Conservation (phyloP, 1,139 yeast species). For the Geotrichum candidum region DNA sequence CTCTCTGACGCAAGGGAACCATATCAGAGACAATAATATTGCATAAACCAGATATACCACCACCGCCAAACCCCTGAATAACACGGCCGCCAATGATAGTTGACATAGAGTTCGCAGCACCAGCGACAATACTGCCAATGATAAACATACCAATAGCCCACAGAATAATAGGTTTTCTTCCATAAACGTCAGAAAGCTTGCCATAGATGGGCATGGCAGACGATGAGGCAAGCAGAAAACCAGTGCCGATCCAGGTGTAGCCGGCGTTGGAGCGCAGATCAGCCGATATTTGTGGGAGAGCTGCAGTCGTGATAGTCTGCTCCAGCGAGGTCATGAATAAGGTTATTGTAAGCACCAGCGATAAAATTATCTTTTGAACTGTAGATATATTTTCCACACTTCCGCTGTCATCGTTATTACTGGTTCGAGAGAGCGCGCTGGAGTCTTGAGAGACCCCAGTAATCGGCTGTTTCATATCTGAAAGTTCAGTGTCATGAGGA, state of each 20-base stretch:
- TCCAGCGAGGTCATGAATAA: constrained; percentile 27
- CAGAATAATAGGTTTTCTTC: constrained; percentile 49
- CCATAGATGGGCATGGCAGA: constrained; percentile 57
- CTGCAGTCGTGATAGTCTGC: constrained; percentile 27
- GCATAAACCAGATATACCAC: constrained; percentile 53
- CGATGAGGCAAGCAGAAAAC: constrained; percentile 45
- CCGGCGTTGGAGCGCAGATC: constrained; percentile 25
- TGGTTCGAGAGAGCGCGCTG: background rate
- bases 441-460: background rate
- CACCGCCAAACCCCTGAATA: constrained; percentile 59
- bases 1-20: constrained; percentile 51
- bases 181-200: constrained; percentile 55
- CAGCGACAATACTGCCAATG: constrained; percentile 55
- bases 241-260: constrained; percentile 29
- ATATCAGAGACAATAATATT: constrained; percentile 53
- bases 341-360: constrained; percentile 19
- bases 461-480: background rate
- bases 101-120: constrained; percentile 47
- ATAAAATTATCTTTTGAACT: constrained; percentile 16
- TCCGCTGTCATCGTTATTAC: background rate
- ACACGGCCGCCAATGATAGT: constrained; percentile 62
- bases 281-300: constrained; percentile 28
- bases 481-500: background rate
- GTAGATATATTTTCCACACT: background rate
- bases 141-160: constrained; percentile 50